Evolutionary conservation across 805 yeast species (phyloP), one percentile per base, ranked within the genome.

Genomic region (Phaffomyces antillensis): DNA sequence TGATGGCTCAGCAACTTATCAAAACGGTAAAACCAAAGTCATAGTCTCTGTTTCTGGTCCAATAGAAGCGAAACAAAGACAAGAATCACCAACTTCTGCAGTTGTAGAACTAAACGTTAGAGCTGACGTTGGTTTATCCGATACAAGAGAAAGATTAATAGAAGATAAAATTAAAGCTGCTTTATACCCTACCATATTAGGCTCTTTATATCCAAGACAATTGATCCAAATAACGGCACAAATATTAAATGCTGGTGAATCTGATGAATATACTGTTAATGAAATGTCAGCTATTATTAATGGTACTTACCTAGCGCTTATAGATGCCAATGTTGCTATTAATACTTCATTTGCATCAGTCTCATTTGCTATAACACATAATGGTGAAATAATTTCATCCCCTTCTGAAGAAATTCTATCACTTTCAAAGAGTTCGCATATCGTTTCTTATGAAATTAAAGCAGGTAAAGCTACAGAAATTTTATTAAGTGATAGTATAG

Each of bases 21-120:
- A 65, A 15, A 60, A 66, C n/a, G 77, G 75, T 2, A 61, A 62
- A 16, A 77, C 84, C 1, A 75, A 75, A 45, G 80, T 85, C 3
- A 64, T 90, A 3, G 78, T 83, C 37, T 80, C 96, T 0, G 90
- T 91, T 1, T 76, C 90, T 1, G 99, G 99, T 0, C 99, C 99
- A 0, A 75, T 91, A 28, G 97, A 91, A 56, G 81, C 87, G 11
- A 83, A 82, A 60, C 64, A 78, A 13, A 76, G 91, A 53, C 96
- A 89, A 59, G 98, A 91, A 60, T 63, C 81, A 31, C 96, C 97
- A 11, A 81, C 85, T 15, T 69, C 73, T 38, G 83, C 91, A 15
- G 80, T 86, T 16, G 61, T 93, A 16, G 96, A 89, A 61, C 74
- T 93, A 8, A 75, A 79, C 18, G 80, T 90, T 3, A 70, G 89